Evolutionary conservation across 176 grass and related monocot genomes (phyloP), one percentile per base, ranked within the genome.

Genomic region (Paspalum vaginatum): DNA sequence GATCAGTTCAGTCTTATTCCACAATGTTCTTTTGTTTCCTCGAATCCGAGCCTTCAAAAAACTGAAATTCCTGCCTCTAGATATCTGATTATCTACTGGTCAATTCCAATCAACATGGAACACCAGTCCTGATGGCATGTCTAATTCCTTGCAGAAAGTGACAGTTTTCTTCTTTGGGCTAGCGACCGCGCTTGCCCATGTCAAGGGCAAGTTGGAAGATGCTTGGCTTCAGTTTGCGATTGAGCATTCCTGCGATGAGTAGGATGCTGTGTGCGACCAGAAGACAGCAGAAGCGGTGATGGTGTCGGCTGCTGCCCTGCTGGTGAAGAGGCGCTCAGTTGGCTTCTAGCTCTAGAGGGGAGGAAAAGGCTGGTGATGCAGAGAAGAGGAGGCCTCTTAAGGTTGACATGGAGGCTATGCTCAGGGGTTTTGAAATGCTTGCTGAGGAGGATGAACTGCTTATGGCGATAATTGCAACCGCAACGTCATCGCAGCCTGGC

Each of bases 401-500:
- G 78, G 60, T 91, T 64, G 90, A 92, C 69, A 93, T 94, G 88
- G 95, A 98, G 81, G 95, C 95, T 11, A 88, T 94, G 86, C 72
- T 94, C 43, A 89, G 87, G 86, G 95, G 92, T 10, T 85, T 92
- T 75, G 95, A 94, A 67, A 86, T 89, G 48, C 80, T 90, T 72
- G 25, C 77, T 18, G 81, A 94, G 61, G 69, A 67, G 42, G 90
- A 46, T 53, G 77, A 84, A 38, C 77, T 24, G 55, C 49, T 81
- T 21, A 46, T 13, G 18, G 40, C 4, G 74, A 65, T 58, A 89
- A 65, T 16, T 91, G 83, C 68, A 87, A 68, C 76, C 92, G 80
- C 40, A 91, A 88, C 43, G 92, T 50, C 91, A 91, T 98, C 68
- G 95, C 92, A 42, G 90, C 95, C 81, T 98, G 95, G 95, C 90